These are phyloP conservation scores for Sphagnum contortum DNA, from an alignment of 225 moss, liverwort and hornwort genomes.

Conservation along the genomic window DNA sequence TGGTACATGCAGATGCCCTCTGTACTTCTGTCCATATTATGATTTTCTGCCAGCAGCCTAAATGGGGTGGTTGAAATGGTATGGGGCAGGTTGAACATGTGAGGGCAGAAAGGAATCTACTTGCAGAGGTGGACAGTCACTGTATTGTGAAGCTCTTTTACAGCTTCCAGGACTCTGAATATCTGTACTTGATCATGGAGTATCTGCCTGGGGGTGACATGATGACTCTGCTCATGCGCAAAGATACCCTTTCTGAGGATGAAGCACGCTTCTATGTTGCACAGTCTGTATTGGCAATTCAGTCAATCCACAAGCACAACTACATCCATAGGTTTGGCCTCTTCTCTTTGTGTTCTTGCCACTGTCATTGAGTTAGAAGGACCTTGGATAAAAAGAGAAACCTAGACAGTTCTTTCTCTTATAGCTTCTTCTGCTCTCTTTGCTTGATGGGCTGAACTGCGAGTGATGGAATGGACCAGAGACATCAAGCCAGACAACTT, in stretches of 20 bases:
- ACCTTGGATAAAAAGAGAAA: not conserved
- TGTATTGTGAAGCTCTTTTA: slow-evolving; percentile 95
- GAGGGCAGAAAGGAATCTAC: slow-evolving; percentile 85
- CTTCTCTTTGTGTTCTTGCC: not conserved
- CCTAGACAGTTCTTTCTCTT: not conserved
- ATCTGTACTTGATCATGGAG: slow-evolving; percentile 95
- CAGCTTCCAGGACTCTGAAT: slow-evolving; percentile 89
- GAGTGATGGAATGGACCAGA: slow-evolving; percentile 23
- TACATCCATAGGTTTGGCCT: slow-evolving; percentile 84
- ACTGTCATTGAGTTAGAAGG: not conserved
- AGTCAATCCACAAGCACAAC: slow-evolving; percentile 98
- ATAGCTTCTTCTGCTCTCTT: not conserved
- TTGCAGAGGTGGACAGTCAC: slow-evolving; percentile 95
- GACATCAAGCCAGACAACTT: slow-evolving; percentile 98
- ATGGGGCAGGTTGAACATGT: slow-evolving; percentile 90
- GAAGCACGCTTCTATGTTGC: slow-evolving; percentile 95
- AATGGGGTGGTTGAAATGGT: not conserved
- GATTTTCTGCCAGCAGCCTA: not conserved
- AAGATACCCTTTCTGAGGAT: slow-evolving; percentile 86
- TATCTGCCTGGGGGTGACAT: slow-evolving; percentile 96
- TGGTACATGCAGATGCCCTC: not conserved
- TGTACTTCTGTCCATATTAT: not conserved
- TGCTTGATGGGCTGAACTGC: not conserved
- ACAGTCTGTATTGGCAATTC: slow-evolving; percentile 90
- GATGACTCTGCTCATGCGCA: slow-evolving; percentile 98